Percentiles rank a stretch among this genome's conserved stretches.
phyloP scores from a whole-genome alignment of 2,329 filamentous ascomycete species.

The Graphilbum fragrans region DNA sequence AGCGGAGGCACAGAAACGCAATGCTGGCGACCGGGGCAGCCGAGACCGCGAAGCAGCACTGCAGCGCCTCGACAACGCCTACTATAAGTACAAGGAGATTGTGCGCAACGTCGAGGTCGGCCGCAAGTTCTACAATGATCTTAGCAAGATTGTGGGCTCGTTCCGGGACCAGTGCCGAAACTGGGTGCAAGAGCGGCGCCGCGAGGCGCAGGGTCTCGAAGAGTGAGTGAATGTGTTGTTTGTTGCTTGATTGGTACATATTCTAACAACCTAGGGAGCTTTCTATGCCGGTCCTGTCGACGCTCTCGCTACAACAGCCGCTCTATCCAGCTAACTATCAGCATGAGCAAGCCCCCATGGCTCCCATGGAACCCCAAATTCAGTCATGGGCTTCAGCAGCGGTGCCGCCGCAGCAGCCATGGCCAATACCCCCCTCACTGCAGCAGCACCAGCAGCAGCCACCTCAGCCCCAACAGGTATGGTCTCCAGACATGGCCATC shows the following conservation, averaged over 20 bases:
- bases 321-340: no score
- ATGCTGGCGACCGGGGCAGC: slow-evolving; percentile 44
- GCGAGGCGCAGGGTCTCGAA: slow-evolving; percentile 70
- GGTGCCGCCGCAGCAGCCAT: slow-evolving; percentile 1
- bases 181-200: slow-evolving; percentile 70
- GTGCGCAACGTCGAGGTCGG: slow-evolving; percentile 83
- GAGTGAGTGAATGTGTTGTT: no score
- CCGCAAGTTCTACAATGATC: slow-evolving; percentile 92
- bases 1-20: slow-evolving; percentile 62
- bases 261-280: slow-evolving; percentile 28
- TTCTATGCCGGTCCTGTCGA: slow-evolving; percentile 37
- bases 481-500: slow-evolving; percentile 73
- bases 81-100: slow-evolving; percentile 93
- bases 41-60: slow-evolving; percentile 72
- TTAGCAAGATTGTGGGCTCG: slow-evolving; percentile 70
- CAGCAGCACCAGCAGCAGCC: slow-evolving; percentile 5
- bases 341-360: no score
- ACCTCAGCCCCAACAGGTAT: slow-evolving; percentile 31
- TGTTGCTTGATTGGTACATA: neutral
- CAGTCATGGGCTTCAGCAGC: slow-evolving; percentile 39
- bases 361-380: slow-evolving; percentile 40
- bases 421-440: slow-evolving; percentile 4
- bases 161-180: slow-evolving; percentile 69
- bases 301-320: slow-evolving; percentile 23
- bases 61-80: slow-evolving; percentile 81